Percentiles rank a stretch among this genome's conserved stretches.
Conservation (phyloP, 148 eudicot species). For the Suaeda aralocaspica region DNA sequence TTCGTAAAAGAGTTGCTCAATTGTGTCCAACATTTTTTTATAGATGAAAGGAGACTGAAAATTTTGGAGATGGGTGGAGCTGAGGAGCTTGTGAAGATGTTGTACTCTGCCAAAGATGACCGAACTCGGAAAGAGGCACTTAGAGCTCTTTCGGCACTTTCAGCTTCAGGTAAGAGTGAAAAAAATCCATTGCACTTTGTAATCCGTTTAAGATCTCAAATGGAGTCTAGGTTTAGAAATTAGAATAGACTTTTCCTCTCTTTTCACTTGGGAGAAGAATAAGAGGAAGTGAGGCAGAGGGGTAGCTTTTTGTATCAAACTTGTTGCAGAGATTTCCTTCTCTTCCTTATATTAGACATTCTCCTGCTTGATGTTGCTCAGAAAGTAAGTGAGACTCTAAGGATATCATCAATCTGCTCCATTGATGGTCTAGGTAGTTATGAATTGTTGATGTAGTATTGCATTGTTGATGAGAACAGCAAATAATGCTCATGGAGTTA, state of each 20-base stretch:
- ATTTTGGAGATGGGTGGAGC: slow-evolving; percentile 89
- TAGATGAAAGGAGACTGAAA: slow-evolving; percentile 83
- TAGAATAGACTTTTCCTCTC: neutral
- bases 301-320: neutral
- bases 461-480: neutral
- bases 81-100: slow-evolving; percentile 72
- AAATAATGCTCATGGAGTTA: neutral
- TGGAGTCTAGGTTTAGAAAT: too few relatives aligned
- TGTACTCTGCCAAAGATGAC: slow-evolving; percentile 75
- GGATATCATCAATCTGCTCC: neutral
- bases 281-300: neutral
- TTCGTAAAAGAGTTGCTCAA: neutral
- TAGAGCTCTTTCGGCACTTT: slow-evolving; percentile 78
- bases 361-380: neutral
- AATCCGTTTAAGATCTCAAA: neutral
- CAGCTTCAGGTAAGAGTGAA: slow-evolving; percentile 66
- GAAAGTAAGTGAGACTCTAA: neutral
- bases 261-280: slow-evolving; percentile 1
- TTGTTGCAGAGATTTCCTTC: neutral
- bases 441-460: too few relatives aligned
- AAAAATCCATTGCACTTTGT: neutral
- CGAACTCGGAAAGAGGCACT: slow-evolving; percentile 73
- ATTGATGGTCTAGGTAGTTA: too few relatives aligned
- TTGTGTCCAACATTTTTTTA: slow-evolving; percentile 8
- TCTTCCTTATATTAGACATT: neutral